These are phyloP conservation scores for Phoma herbarum DNA, from an alignment of 2,329 filamentous ascomycete genomes.

Conservation along the genomic window DNA sequence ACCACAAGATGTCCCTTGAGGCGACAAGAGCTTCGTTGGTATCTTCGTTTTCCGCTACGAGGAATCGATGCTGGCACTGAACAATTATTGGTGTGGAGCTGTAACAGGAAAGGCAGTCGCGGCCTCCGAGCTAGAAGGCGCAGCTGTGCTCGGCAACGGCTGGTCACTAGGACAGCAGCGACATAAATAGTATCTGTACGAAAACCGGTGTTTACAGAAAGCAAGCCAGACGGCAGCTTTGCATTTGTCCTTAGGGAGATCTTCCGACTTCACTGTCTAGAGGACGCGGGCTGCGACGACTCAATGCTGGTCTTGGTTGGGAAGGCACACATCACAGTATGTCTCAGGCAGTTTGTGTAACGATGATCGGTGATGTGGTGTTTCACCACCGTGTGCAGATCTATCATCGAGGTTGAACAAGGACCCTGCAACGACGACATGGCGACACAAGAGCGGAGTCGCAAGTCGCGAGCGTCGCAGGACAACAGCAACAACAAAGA, in stretches of 20 bases:
- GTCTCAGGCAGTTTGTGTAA: slow-evolving; percentile 12
- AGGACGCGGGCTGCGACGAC: not conserved
- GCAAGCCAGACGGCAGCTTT: not conserved
- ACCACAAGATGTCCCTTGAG: not conserved
- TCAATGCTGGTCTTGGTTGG: slow-evolving; percentile 1
- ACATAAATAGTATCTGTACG: slow-evolving; percentile 5
- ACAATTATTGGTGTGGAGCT: not conserved
- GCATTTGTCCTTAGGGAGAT: not conserved
- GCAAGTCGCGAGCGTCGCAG: not conserved
- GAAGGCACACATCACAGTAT: slow-evolving; percentile 21
- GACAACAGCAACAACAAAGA: not conserved
- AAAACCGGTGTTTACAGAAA: not conserved
- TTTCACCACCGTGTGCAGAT: slow-evolving; percentile 26
- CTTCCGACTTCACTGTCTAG: not conserved
- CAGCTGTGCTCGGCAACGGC: slow-evolving; percentile 6
- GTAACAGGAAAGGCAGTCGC: slow-evolving; percentile 1
- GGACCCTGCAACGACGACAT: slow-evolving; percentile 3
- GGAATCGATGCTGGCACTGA: not conserved
- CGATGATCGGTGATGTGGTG: slow-evolving; percentile 22
- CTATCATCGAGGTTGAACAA: slow-evolving; percentile 16
- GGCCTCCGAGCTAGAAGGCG: not conserved
- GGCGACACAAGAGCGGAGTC: slow-evolving; percentile 12
- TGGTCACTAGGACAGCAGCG: slow-evolving; percentile 2
- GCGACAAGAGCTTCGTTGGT: too few relatives aligned
- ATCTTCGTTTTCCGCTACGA: too few relatives aligned